Conservation (phyloP, 306 rosid species). For the Urtica urens region DNA sequence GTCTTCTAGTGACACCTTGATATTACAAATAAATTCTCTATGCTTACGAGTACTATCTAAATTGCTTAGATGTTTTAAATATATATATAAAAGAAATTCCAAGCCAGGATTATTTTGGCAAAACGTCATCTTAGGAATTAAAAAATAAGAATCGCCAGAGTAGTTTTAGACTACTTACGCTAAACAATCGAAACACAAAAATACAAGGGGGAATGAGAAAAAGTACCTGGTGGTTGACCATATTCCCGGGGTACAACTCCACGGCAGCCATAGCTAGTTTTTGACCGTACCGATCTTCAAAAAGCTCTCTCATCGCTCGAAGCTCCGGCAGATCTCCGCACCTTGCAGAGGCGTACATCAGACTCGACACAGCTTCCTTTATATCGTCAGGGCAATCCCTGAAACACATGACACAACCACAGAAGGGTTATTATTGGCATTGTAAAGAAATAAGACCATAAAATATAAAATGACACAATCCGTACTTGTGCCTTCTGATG, state of each 20-base stretch:
- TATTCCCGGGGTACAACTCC: slow-evolving; percentile 56
- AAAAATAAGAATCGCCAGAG: too few species aligned
- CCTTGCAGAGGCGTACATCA: slow-evolving; percentile 80
- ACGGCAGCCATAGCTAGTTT: slow-evolving; percentile 42
- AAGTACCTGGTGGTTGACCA: slow-evolving; percentile 70
- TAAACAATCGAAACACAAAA: too few species aligned
- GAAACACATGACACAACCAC: not conserved
- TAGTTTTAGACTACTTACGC: too few species aligned
- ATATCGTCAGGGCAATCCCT: slow-evolving; percentile 66
- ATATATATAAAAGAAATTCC: too few species aligned
- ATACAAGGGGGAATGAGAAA: too few species aligned
- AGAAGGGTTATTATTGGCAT: not conserved
- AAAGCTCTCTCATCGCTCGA: slow-evolving; percentile 51
- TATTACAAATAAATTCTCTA: too few species aligned
- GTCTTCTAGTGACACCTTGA: too few species aligned
- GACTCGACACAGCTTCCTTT: slow-evolving; percentile 77
- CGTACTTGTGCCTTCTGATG: slow-evolving; percentile 59
- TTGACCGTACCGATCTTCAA: slow-evolving; percentile 56
- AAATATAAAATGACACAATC: not conserved
- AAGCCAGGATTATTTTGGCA: too few species aligned
- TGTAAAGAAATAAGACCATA: not conserved
- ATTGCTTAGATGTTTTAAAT: too few species aligned
- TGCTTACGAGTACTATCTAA: too few species aligned
- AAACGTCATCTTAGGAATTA: too few species aligned
- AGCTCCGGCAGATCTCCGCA: slow-evolving; percentile 87